phyloP scores from a whole-genome alignment of 1,284 basidiomycete genomes.

The Gymnopus androsaceus region DNA sequence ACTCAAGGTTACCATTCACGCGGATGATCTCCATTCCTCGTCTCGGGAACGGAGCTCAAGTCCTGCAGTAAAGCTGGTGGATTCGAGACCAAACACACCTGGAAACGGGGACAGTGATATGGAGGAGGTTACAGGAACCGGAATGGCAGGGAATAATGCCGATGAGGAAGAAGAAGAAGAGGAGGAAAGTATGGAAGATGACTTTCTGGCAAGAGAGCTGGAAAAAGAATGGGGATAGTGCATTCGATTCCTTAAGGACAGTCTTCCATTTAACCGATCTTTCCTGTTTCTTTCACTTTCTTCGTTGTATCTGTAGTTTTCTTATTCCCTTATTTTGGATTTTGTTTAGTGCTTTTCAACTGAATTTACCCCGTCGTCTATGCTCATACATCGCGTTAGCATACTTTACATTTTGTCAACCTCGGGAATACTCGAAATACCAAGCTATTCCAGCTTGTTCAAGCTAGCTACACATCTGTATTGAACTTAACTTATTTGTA shows the following conservation, averaged over 20 bases:
- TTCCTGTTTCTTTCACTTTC: neutral
- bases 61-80: neutral
- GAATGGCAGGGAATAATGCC: constrained; percentile 25
- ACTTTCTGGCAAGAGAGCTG: constrained; percentile 73
- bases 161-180: constrained; percentile 45
- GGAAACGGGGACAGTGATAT: constrained; percentile 1
- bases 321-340: too few relatives aligned
- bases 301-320: neutral
- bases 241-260: too few relatives aligned
- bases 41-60: constrained; percentile 2
- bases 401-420: too few relatives aligned
- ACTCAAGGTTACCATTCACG: constrained; percentile 66
- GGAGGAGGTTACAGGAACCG: constrained; percentile 19
- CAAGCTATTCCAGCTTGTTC: too few relatives aligned
- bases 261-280: neutral
- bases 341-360: too few relatives aligned
- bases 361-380: too few relatives aligned
- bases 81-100: neutral
- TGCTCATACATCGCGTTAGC: too few relatives aligned
- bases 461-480: too few relatives aligned
- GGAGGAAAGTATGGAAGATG: constrained; percentile 60
- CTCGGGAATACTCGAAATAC: too few relatives aligned
- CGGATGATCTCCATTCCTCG: constrained; percentile 47
- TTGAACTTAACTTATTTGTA: too few relatives aligned
- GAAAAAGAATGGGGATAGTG: constrained; percentile 71